Evolutionary conservation across 306 rosid genomes (phyloP).

Genomic region (cucumber (Cucumis sativus)): Cucumber_9930_V3 NC_026657.2:29377501-29378000

Average conservation of each 20-base stretch:
- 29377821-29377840: background rate
- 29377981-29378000: too few relatives aligned
- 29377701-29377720: too few relatives aligned
- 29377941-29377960: too few relatives aligned
- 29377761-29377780: background rate
- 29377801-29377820: background rate
- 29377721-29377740: background rate
- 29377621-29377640: background rate
- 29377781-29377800: background rate
- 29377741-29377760: background rate
- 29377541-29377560: slow-evolving; percentile 3
- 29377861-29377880: background rate
- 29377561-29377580: background rate
- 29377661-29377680: background rate
- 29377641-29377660: background rate
- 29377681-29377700: background rate
- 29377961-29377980: too few relatives aligned
- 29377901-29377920: background rate
- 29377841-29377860: background rate
- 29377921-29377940: background rate
- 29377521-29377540: background rate
- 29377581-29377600: too few relatives aligned
- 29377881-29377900: background rate
- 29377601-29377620: background rate
- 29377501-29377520: background rate